Conservation (phyloP, 2,329 filamentous ascomycete genomes). For the Monosporascus sp. region DNA sequence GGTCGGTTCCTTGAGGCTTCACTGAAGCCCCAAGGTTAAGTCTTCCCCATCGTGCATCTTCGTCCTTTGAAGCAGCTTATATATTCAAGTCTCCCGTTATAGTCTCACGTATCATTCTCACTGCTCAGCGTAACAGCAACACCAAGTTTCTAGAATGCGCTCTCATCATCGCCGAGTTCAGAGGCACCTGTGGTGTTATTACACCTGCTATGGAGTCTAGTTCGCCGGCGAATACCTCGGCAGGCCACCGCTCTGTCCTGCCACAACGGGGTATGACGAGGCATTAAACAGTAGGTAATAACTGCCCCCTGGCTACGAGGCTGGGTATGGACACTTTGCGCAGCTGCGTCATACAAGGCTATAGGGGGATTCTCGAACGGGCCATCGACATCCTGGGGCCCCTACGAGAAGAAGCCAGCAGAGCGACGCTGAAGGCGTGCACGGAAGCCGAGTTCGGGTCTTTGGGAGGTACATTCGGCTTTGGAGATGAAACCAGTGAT, state of each 20-base stretch:
- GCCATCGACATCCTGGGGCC: constrained; percentile 10
- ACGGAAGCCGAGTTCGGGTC: constrained; percentile 3
- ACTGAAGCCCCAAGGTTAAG: no score
- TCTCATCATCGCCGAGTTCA: constrained; percentile 1
- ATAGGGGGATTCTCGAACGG: constrained; percentile 11
- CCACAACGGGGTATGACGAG: constrained; percentile 15
- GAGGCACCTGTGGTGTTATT: constrained; percentile 7
- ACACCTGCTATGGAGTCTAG: constrained; percentile 12
- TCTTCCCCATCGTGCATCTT: no score
- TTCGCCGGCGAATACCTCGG: constrained; percentile 7
- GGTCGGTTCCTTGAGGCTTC: no score
- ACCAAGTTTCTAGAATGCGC: constrained; percentile 8
- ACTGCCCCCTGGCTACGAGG: constrained; percentile 5
- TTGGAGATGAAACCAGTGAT: background rate
- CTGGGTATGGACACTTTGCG: constrained; percentile 2
- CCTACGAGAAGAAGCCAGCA: background rate
- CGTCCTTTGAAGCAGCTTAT: no score
- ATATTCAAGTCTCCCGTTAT: no score
- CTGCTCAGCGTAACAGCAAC: constrained; percentile 11
- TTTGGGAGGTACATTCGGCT: constrained; percentile 3
- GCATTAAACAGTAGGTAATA: constrained; percentile 12
- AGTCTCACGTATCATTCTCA: constrained; percentile 6
- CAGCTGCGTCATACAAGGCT: constrained; percentile 6
- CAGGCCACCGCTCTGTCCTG: constrained; percentile 7
- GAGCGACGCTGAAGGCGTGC: background rate